Evolutionary conservation across 2,329 filamentous ascomycete species (phyloP).

Genomic region (Beauveria medogensis): DNA sequence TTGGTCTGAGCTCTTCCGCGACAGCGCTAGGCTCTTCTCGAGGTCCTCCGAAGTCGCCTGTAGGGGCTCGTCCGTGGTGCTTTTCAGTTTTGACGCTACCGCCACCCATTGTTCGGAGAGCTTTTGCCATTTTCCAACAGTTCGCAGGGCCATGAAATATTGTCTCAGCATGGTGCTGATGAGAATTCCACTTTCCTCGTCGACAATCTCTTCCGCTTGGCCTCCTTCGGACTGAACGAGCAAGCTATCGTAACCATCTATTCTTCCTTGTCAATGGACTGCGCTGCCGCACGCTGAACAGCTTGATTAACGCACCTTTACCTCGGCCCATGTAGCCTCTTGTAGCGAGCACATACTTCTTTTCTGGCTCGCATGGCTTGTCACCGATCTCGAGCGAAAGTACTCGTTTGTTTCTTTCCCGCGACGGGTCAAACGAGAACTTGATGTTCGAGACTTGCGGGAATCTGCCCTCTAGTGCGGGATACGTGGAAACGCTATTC

Average conservation of each 20-base stretch:
- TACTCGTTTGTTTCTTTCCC: conserved; percentile 54
- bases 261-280: background rate
- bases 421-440: conserved; percentile 62
- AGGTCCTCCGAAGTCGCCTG: conserved; percentile 16
- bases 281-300: background rate
- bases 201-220: conserved; percentile 66
- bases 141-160: conserved; percentile 81
- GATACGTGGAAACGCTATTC: conserved; percentile 73
- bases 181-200: conserved; percentile 79
- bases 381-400: conserved; percentile 53
- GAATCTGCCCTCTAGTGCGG: conserved; percentile 75
- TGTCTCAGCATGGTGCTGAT: conserved; percentile 82
- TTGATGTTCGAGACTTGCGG: conserved; percentile 79
- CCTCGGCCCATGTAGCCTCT: conserved; percentile 84
- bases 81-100: conserved; percentile 54
- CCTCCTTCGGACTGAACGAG: conserved; percentile 72
- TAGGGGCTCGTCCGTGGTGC: conserved; percentile 34
- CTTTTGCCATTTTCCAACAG: conserved; percentile 70
- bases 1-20: background rate
- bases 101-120: conserved; percentile 62
- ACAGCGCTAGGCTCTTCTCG: conserved; percentile 17
- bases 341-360: conserved; percentile 66
- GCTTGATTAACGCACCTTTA: conserved; percentile 40
- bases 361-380: conserved; percentile 51
- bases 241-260: conserved; percentile 70